Evolutionary conservation across 2,329 filamentous ascomycete species (phyloP).

Genomic region (Xylariaceae sp.): DNA sequence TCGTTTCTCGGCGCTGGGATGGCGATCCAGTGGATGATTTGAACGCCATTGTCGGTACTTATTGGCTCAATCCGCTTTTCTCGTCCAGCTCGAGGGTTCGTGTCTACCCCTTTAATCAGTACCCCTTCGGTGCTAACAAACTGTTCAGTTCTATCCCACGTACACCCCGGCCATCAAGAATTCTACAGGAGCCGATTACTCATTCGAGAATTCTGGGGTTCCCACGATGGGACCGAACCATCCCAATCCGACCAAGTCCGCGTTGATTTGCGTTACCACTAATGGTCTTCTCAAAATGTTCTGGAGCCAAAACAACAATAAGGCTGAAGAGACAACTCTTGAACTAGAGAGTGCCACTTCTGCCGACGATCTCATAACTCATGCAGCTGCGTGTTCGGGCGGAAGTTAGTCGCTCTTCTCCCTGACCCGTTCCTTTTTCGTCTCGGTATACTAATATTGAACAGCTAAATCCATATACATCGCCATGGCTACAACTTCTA

Average conservation of each 20-base stretch:
- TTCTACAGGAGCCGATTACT: constrained; percentile 51
- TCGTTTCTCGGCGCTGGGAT: constrained; percentile 54
- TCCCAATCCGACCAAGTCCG: constrained; percentile 63
- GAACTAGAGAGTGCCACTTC: constrained; percentile 69
- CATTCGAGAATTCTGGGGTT: constrained; percentile 61
- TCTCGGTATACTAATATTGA: constrained; percentile 5
- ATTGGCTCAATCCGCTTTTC: constrained; percentile 67
- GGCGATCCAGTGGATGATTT: constrained; percentile 69
- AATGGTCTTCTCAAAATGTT: constrained; percentile 69
- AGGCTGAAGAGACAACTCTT: constrained; percentile 65
- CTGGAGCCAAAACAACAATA: constrained; percentile 67
- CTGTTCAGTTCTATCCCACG: constrained; percentile 40
- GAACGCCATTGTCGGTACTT: constrained; percentile 72
- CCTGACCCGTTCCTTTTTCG: constrained; percentile 1
- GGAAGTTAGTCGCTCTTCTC: constrained; percentile 50
- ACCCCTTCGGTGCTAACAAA: constrained; percentile 8
- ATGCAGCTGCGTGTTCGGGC: constrained; percentile 69
- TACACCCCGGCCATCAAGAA: constrained; percentile 60
- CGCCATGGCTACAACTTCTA: constrained; percentile 62
- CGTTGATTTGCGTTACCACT: constrained; percentile 69
- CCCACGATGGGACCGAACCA: constrained; percentile 68
- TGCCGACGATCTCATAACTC: constrained; percentile 70
- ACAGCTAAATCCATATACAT: constrained; percentile 50
- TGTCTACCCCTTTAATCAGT: background rate
- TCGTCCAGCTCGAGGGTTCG: constrained; percentile 35